Percentiles rank a stretch among this genome's conserved stretches.
Conservation (phyloP, 768 basidiomycete species). For the Hemileccinum impolitum region DNA sequence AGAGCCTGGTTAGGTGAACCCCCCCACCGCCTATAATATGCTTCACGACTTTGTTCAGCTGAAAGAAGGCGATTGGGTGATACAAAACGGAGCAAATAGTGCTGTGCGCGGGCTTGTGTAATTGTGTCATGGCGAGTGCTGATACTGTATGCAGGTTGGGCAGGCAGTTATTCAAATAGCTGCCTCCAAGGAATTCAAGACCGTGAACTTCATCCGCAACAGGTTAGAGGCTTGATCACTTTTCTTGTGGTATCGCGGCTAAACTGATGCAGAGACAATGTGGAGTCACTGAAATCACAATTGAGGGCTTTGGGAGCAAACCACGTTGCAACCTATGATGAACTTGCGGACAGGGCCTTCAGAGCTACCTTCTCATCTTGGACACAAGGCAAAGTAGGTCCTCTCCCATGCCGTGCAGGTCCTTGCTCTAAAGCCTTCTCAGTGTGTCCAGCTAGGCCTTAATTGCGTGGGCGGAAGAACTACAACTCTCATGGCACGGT, state of each 20-base stretch:
- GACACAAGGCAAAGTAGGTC: constrained; percentile 57
- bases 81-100: constrained; percentile 87
- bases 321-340: constrained; percentile 75
- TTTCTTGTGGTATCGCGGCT: neutral
- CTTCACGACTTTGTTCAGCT: constrained; percentile 65
- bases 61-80: constrained; percentile 68
- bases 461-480: constrained; percentile 66
- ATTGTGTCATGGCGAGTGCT: neutral
- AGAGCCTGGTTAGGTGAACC: constrained; percentile 58
- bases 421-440: neutral
- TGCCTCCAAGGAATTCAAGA: constrained; percentile 63
- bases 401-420: constrained; percentile 8
- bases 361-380: constrained; percentile 55
- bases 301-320: constrained; percentile 66
- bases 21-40: constrained; percentile 82
- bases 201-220: constrained; percentile 77
- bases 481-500: constrained; percentile 64
- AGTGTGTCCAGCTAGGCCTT: constrained; percentile 46
- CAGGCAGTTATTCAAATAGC: constrained; percentile 87
- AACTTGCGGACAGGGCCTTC: constrained; percentile 56
- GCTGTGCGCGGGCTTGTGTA: constrained; percentile 46
- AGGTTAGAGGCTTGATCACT: constrained; percentile 41
- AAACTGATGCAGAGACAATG: constrained; percentile 43
- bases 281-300: constrained; percentile 46
- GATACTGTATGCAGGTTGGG: constrained; percentile 51